These are phyloP conservation scores for Pythium plurisporium DNA, from an alignment of 352 stramenopile species.

Conservation along the genomic window DNA sequence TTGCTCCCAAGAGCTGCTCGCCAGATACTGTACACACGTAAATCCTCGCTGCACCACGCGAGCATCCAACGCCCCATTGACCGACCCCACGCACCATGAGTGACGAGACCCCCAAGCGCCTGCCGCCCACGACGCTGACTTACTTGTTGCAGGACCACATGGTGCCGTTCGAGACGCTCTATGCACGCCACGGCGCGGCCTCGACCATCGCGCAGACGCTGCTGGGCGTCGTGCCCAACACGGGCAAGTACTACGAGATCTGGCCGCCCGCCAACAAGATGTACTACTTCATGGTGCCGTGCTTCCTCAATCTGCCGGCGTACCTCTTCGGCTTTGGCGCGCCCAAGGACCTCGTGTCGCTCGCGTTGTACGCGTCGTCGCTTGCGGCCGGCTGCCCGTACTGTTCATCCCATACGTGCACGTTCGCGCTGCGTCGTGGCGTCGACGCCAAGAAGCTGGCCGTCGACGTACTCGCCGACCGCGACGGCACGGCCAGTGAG, in stretches of 20 bases:
- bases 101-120: not conserved
- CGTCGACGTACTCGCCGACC: not conserved
- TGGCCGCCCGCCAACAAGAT: constrained; percentile 21
- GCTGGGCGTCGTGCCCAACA: constrained; percentile 21
- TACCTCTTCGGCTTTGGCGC: constrained; percentile 21
- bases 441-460: constrained; percentile 13
- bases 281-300: constrained; percentile 25
- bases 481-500: not conserved
- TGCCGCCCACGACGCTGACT: constrained; percentile 16
- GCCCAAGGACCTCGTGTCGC: constrained; percentile 16
- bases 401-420: constrained; percentile 22
- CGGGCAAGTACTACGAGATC: constrained; percentile 24
- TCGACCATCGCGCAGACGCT: constrained; percentile 17
- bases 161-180: constrained; percentile 15
- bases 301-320: constrained; percentile 19
- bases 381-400: constrained; percentile 16
- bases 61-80: not conserved
- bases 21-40: not conserved
- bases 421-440: constrained; percentile 17
- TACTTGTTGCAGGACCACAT: constrained; percentile 17
- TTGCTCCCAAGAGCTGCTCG: not conserved
- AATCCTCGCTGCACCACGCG: not conserved
- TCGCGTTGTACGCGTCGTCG: constrained; percentile 19
- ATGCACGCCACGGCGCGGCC: constrained; percentile 15
- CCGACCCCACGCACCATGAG: not conserved